A percentile compares a stretch with the other conserved stretches of the same genome.
These are phyloP conservation scores for Annulohypoxylon moriforme DNA, from an alignment of 495 filamentous ascomycete genomes.

Conservation along the genomic window DNA sequence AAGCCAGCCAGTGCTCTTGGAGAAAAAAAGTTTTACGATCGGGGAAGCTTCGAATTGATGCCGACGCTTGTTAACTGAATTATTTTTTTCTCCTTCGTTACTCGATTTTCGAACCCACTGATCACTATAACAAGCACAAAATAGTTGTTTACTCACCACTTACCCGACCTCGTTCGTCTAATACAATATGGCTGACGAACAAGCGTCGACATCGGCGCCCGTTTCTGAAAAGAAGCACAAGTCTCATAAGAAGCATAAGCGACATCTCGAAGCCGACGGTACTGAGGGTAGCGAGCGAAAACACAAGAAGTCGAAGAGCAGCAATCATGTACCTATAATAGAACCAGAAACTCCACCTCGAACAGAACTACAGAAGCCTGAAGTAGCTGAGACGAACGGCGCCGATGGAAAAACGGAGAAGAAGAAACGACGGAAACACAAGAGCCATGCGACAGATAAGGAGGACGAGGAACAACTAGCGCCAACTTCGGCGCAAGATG, in stretches of 20 bases:
- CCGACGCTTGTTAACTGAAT: conserved; percentile 2
- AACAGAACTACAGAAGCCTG: conserved; percentile 14
- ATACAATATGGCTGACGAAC: conserved; percentile 23
- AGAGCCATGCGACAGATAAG: conserved; percentile 19
- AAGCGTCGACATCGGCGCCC: neutral
- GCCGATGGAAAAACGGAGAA: conserved; percentile 28
- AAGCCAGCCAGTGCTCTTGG: neutral
- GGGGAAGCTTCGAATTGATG: conserved; percentile 6
- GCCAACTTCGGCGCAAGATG: conserved; percentile 8
- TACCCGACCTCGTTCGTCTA: neutral
- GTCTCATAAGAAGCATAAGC: conserved; percentile 57
- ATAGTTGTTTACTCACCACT: neutral
- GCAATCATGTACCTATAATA: conserved; percentile 12
- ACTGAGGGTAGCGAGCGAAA: conserved; percentile 52
- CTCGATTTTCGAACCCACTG: neutral
- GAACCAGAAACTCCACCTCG: conserved; percentile 24
- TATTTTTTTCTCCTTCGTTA: neutral
- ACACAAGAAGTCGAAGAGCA: conserved; percentile 56
- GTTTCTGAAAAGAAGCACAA: conserved; percentile 51
- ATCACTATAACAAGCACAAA: neutral
- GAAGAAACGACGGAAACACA: conserved; percentile 45
- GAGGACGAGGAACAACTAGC: conserved; percentile 7
- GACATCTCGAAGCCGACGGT: conserved; percentile 53
- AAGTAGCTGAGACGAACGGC: conserved; percentile 21
- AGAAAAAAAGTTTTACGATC: conserved; percentile 38